These are phyloP conservation scores for Clarkia xantiana DNA, from an alignment of 345 rosid genomes.

Conservation along the genomic window DNA sequence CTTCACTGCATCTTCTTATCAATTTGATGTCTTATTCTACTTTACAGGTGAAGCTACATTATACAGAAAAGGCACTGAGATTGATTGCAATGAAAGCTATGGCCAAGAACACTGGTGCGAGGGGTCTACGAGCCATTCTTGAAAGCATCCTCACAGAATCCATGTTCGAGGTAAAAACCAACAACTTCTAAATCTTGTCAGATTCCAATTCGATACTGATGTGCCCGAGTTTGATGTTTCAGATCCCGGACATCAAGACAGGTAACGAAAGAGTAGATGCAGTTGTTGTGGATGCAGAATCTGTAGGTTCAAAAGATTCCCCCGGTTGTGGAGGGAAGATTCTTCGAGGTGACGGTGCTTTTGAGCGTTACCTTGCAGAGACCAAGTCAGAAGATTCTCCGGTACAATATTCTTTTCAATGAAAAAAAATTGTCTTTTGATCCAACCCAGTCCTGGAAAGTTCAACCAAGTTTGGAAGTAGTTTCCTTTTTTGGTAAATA, in stretches of 20 bases:
- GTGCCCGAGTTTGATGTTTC: slow-evolving; percentile 9
- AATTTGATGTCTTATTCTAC: slow-evolving; percentile 4
- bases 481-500: too few relatives aligned
- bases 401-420: slow-evolving; percentile 21
- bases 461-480: too few relatives aligned
- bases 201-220: too few relatives aligned
- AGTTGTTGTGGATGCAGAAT: slow-evolving; percentile 69
- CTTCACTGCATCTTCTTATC: too few relatives aligned
- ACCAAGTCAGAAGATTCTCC: slow-evolving; percentile 20
- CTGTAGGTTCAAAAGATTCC: slow-evolving; percentile 40
- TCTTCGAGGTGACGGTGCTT: slow-evolving; percentile 65
- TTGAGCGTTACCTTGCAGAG: slow-evolving; percentile 41
- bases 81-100: slow-evolving; percentile 67
- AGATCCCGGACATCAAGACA: slow-evolving; percentile 68
- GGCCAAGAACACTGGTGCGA: slow-evolving; percentile 89
- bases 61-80: slow-evolving; percentile 64
- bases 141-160: slow-evolving; percentile 86
- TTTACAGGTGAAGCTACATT: slow-evolving; percentile 80
- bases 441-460: too few relatives aligned
- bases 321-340: slow-evolving; percentile 64
- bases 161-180: slow-evolving; percentile 71
- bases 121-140: slow-evolving; percentile 80
- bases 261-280: slow-evolving; percentile 65
- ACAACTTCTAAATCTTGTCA: too few relatives aligned
- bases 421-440: not conserved